Evolutionary conservation across 148 eudicot genomes (phyloP).

Genomic region (Chenopodium album): DNA sequence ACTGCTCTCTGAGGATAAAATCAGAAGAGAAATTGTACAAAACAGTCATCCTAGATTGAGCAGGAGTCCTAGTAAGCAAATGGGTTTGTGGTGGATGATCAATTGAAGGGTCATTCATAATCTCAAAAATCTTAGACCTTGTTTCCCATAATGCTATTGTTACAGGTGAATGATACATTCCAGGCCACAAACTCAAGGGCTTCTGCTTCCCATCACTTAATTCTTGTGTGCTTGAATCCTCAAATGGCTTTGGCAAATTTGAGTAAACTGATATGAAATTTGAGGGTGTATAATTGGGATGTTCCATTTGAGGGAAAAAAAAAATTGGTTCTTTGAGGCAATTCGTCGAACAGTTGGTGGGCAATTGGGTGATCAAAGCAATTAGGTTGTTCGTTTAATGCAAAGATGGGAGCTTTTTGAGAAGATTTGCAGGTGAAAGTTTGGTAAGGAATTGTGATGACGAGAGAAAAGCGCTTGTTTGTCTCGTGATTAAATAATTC

Average conservation of each 20-base stretch:
- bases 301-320: slow-evolving; percentile 14
- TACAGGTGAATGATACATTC: slow-evolving; percentile 98
- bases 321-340: slow-evolving; percentile 14
- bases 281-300: slow-evolving; percentile 28
- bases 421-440: slow-evolving; percentile 14
- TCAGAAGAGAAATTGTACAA: slow-evolving; percentile 76
- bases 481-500: not conserved
- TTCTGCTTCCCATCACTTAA: slow-evolving; percentile 43
- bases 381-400: not conserved
- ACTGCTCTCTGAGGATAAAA: slow-evolving; percentile 88
- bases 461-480: not conserved
- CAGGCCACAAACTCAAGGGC: slow-evolving; percentile 88
- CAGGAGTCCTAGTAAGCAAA: slow-evolving; percentile 62
- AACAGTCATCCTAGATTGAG: slow-evolving; percentile 59
- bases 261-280: slow-evolving; percentile 68
- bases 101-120: slow-evolving; percentile 57
- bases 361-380: not conserved
- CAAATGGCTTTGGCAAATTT: slow-evolving; percentile 56
- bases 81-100: slow-evolving; percentile 80
- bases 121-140: slow-evolving; percentile 67
- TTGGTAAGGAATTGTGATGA: not conserved
- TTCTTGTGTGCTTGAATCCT: slow-evolving; percentile 27
- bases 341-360: slow-evolving; percentile 26
- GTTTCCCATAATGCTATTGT: slow-evolving; percentile 96
- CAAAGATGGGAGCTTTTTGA: not conserved